Percentiles rank a stretch among this genome's conserved stretches.
These are phyloP conservation scores for Verticillium klebahnii DNA, from an alignment of 2,329 filamentous ascomycete species.

Conservation along the genomic window DNA sequence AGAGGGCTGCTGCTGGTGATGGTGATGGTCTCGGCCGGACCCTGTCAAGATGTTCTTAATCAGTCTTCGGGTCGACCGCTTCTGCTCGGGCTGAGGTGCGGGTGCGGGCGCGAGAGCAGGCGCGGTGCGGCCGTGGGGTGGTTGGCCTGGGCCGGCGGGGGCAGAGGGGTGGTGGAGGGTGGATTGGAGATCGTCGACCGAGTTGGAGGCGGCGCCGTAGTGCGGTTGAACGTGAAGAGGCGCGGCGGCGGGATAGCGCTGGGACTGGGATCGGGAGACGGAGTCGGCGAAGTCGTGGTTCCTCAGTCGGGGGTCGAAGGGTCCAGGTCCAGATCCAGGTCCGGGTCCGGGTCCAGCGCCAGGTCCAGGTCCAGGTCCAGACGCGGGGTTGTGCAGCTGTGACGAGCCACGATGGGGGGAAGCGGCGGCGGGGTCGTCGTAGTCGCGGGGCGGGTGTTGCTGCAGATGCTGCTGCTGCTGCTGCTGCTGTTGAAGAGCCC, in stretches of 20 bases:
- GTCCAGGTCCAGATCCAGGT: conserved; percentile 6
- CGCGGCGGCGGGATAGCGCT: conserved; percentile 35
- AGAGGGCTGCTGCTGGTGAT: conserved; percentile 21
- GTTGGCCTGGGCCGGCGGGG: conserved; percentile 14
- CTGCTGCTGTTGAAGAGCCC: conserved; percentile 19
- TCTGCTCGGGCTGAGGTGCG: conserved; percentile 24
- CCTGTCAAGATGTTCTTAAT: conserved; percentile 50
- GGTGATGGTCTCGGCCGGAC: conserved; percentile 23
- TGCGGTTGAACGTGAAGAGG: conserved; percentile 24
- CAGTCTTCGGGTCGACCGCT: conserved; percentile 47
- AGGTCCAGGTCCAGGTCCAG: neutral
- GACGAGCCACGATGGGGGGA: conserved; percentile 17
- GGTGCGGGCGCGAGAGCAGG: conserved; percentile 22
- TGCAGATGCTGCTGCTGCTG: conserved; percentile 23
- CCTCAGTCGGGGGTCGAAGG: conserved; percentile 30
- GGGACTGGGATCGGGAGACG: conserved; percentile 47
- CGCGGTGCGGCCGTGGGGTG: conserved; percentile 1
- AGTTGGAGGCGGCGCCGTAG: conserved; percentile 31
- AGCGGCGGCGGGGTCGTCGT: conserved; percentile 19
- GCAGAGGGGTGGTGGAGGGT: conserved; percentile 19
- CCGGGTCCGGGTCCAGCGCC: neutral
- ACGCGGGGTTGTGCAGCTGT: conserved; percentile 13
- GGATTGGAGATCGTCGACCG: conserved; percentile 36
- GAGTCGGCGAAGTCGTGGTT: conserved; percentile 41
- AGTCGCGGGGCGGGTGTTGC: conserved; percentile 25